phyloP scores from a whole-genome alignment of 306 rosid genomes.

The Dalbergia cultrata region DNA sequence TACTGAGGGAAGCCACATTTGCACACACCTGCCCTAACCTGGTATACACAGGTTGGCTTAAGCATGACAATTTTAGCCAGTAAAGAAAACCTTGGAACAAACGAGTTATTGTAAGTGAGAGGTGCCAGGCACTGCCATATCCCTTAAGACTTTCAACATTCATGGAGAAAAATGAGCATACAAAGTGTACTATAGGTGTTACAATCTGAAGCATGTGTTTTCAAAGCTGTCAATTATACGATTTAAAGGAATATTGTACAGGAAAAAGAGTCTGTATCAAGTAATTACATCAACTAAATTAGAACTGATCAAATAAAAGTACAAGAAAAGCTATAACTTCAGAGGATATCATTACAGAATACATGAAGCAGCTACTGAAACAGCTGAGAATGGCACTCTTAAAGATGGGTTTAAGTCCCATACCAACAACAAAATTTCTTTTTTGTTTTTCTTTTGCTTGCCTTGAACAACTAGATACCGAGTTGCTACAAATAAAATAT shows the following conservation, averaged over 20 bases:
- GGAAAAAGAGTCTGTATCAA: background rate
- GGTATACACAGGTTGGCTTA: conserved; percentile 40
- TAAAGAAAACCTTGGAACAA: conserved; percentile 17
- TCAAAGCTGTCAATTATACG: background rate
- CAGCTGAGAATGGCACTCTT: background rate
- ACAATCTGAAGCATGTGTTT: background rate
- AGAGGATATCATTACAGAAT: background rate
- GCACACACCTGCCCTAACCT: conserved; percentile 79
- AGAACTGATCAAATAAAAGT: background rate
- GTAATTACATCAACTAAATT: conserved; percentile 3
- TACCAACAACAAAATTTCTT: background rate
- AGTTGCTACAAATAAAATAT: conserved; percentile 9
- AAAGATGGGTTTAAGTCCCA: background rate
- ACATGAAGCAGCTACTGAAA: conserved; percentile 5
- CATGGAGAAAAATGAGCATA: background rate
- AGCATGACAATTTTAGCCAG: conserved; percentile 21
- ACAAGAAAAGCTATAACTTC: conserved; percentile 6
- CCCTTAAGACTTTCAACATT: background rate
- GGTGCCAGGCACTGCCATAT: background rate
- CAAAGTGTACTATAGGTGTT: background rate
- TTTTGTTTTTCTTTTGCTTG: background rate
- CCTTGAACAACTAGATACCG: conserved; percentile 20
- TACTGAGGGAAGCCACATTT: conserved; percentile 69
- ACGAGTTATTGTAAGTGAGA: background rate
- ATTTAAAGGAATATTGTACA: background rate